Evolutionary conservation across 2,329 filamentous ascomycete species (phyloP), one percentile per base, ranked within the genome.

Genomic region (Parastagonospora avenae): DNA sequence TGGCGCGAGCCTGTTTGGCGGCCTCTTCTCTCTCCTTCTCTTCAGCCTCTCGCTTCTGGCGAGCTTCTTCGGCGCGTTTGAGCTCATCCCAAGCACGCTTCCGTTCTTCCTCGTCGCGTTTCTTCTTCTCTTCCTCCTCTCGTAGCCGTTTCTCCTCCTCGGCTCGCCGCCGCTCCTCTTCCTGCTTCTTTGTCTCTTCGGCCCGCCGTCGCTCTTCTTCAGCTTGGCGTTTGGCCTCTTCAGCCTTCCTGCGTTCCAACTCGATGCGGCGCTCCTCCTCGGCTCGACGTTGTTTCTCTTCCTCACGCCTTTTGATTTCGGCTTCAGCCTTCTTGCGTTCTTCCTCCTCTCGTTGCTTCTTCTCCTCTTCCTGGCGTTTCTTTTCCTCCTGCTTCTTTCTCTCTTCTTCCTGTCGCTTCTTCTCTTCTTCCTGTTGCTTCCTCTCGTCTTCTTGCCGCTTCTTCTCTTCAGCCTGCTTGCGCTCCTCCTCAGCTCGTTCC

Each of bases 291-390:
- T 54, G 16, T 46, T 52, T 28, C 74, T 75, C 28, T 69, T 73
- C 57, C 72, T 55, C 63, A 57, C 65, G 68, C 8, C 33, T 72
- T 60, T 53, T 72, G 57, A 69, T 74, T 60, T 70, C 72, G 75
- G 54, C 75, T 75, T 46, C 74, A 66, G 66, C 71, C 24, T 64
- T 50, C 63, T 63, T 51, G n/a, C 44, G 51, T 15, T 76, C 43
- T 83, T 88, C 85, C 57, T 87, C 85, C 59, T 88, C 85, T 59
- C 89, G 86, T 63, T 90, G 86, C 42, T 85, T 78, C 2, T 61
- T 62, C 42, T 77, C 73, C 28, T 71, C 71, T 57, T 87, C 85
- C 59, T 77, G 78, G 48, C 76, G 74, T 28, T 68, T 64, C 50
- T 54, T 62, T 38, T 48, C 37, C 57, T 49, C 35, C 57, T 50